Evolutionary conservation across 2,329 filamentous ascomycete genomes (phyloP).

Genomic region (Aspergillus quadrilineatus): DNA sequence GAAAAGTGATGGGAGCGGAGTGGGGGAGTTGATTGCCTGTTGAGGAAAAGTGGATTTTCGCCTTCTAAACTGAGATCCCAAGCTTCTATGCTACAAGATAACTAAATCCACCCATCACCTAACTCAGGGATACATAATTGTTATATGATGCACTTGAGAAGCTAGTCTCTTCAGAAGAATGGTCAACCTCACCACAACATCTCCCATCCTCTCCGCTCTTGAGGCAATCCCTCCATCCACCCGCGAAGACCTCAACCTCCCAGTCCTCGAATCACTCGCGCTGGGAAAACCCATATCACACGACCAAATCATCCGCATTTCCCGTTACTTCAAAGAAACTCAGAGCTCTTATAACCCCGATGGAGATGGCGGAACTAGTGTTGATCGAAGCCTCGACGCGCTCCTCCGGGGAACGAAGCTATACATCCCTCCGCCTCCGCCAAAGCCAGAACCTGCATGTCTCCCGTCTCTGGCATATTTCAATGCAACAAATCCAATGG

Average conservation of each 20-base stretch:
- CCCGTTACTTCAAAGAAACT: constrained; percentile 28
- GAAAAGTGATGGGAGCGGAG: constrained; percentile 15
- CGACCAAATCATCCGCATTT: constrained; percentile 40
- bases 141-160: background rate
- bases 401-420: constrained; percentile 71
- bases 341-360: background rate
- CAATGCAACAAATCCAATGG: background rate
- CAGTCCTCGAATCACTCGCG: constrained; percentile 23
- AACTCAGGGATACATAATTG: background rate
- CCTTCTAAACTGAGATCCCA: background rate
- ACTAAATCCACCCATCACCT: background rate
- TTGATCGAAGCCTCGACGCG: constrained; percentile 57
- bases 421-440: constrained; percentile 75
- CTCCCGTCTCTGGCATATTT: background rate
- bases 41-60: constrained; percentile 23
- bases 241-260: constrained; percentile 37
- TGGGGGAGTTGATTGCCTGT: constrained; percentile 26
- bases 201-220: constrained; percentile 40
- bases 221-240: constrained; percentile 33
- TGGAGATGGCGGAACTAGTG: background rate
- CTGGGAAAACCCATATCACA: constrained; percentile 43
- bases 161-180: constrained; percentile 25
- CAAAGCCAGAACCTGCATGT: constrained; percentile 73
- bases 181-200: constrained; percentile 45
- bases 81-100: background rate